These are phyloP conservation scores for Rubus parviflorus DNA, from an alignment of 306 rosid genomes.

Conservation along the genomic window DNA sequence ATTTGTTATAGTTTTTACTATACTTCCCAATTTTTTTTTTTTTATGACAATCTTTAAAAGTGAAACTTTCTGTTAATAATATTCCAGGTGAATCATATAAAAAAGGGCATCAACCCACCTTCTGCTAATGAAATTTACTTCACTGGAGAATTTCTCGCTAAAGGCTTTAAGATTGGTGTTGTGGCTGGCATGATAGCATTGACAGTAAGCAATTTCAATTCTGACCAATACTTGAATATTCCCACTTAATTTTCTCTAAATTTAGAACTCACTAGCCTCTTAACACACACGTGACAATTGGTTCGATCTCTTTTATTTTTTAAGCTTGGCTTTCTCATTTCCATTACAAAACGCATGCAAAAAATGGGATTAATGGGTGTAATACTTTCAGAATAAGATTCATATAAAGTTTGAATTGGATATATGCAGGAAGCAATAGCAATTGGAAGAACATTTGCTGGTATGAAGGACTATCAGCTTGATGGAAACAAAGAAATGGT, in stretches of 20 bases:
- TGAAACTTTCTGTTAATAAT: background rate
- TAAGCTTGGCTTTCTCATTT: background rate
- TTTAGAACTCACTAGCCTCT: no score
- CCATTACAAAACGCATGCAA: background rate
- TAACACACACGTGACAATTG: no score
- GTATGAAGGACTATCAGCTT: slow-evolving; percentile 66
- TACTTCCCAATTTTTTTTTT: background rate
- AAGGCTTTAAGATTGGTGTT: slow-evolving; percentile 66
- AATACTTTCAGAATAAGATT: background rate
- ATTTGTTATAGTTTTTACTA: no score
- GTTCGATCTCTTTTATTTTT: no score
- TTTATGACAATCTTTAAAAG: background rate
- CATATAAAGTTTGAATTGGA: background rate
- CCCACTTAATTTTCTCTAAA: background rate
- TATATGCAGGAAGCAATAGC: slow-evolving; percentile 78
- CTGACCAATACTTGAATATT: background rate
- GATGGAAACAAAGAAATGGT: slow-evolving; percentile 96
- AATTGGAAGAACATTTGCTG: slow-evolving; percentile 90
- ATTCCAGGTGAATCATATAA: slow-evolving; percentile 57
- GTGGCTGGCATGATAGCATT: slow-evolving; percentile 68
- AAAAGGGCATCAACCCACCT: slow-evolving; percentile 62
- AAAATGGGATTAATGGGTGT: no score
- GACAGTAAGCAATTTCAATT: slow-evolving; percentile 48
- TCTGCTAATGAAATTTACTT: slow-evolving; percentile 59
- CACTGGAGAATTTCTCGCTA: slow-evolving; percentile 50